Evolutionary conservation across 2,329 filamentous ascomycete species (phyloP), one percentile per base, ranked within the genome.

Genomic region (Colletotrichum costaricense): DNA sequence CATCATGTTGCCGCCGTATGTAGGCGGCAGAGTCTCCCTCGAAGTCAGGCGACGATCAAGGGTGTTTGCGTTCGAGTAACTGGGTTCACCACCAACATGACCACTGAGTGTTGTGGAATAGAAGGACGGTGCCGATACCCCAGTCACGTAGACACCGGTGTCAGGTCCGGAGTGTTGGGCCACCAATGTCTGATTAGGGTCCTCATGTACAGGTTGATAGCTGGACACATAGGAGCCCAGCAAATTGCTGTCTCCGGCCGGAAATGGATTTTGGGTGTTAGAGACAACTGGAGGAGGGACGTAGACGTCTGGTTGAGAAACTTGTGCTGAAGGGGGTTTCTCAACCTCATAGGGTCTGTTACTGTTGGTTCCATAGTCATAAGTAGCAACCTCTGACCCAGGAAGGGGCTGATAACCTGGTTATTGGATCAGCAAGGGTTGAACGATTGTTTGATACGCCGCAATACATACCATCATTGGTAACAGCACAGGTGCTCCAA

Each of bases 131-230:
- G 75, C 72, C 22, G 80, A 57, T 22, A 78, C 67, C 54, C 74
- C 67, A 5, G 72, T 75, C 9, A 82, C 81, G 73, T 86, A 86
- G n/a, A 84, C 79, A 84, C 86, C 83, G 55, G 77, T 79, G 67
- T 86, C 84, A 60, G 79, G 76, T 42, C 78, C 80, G 24, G 80
- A 81, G 62, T 76, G 79, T 56, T 81, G 68, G 19, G 54, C 42
- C 3, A 57, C 30, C 58, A 74, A 38, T 22, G 80, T 55, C 78
- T 72, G 24, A 70, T 68, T 66, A 6, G 67, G 76, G 55, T 77
- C 78, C 59, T 82, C 81, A 73, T 83, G 84, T 55, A 86, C 69
- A 69, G 80, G 77, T 26, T 82, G 81, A 65, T 84, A 86, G 69
- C 74, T 78, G 49, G 81, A 63, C 65, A 84, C 78, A 72, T 81